phyloP scores from a whole-genome alignment of 768 basidiomycete genomes.

The Russula olivacea region DNA sequence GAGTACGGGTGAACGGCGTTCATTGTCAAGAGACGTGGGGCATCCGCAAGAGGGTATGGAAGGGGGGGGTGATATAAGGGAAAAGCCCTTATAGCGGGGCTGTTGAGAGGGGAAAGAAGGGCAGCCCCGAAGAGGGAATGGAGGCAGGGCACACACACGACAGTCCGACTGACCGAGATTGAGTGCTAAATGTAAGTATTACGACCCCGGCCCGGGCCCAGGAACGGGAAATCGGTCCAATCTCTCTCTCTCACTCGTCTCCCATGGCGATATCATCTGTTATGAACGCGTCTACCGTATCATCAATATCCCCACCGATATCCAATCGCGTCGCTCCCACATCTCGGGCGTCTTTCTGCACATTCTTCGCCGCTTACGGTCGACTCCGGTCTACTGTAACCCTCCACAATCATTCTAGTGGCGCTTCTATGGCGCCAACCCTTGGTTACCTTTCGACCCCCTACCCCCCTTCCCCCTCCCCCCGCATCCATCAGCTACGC shows the following conservation, averaged over 20 bases:
- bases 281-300: slow-evolving; percentile 8
- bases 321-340: slow-evolving; percentile 9
- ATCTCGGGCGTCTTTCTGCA: slow-evolving; percentile 4
- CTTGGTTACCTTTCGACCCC: slow-evolving; percentile 1
- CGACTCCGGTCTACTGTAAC: slow-evolving; percentile 9
- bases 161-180: slow-evolving; percentile 13
- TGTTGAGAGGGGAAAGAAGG: slow-evolving; percentile 18
- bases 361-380: slow-evolving; percentile 18
- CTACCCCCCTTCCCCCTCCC: background rate
- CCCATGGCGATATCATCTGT: slow-evolving; percentile 17
- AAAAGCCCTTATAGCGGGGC: slow-evolving; percentile 9
- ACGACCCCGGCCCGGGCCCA: slow-evolving; percentile 8
- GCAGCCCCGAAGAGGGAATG: slow-evolving; percentile 16
- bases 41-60: slow-evolving; percentile 22
- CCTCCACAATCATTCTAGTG: slow-evolving; percentile 20
- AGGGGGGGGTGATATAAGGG: slow-evolving; percentile 22
- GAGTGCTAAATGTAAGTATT: slow-evolving; percentile 9
- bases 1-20: slow-evolving; percentile 23
- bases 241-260: background rate
- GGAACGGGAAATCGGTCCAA: slow-evolving; percentile 10
- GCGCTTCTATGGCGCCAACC: slow-evolving; percentile 15
- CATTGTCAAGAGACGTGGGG: slow-evolving; percentile 23
- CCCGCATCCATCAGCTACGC: background rate
- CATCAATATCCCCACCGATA: background rate
- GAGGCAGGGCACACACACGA: slow-evolving; percentile 11